Base-by-base conservation (phyloP, 2,329 filamentous ascomycete genomes). In the Neopestalotiopsis sp. region DNA sequence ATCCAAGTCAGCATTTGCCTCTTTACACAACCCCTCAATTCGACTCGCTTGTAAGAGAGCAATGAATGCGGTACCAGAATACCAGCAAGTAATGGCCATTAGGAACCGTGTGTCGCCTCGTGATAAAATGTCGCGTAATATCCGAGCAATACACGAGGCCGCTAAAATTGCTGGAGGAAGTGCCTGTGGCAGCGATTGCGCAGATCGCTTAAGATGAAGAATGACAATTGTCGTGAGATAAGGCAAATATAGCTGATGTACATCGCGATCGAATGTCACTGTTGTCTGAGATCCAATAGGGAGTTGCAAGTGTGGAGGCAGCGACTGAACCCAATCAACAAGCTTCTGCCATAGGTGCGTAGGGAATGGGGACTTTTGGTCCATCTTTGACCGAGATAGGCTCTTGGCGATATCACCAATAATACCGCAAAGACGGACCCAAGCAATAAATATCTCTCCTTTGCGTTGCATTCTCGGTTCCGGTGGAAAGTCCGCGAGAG, bases 1-100 rank as follows among this genome's bases (percentile, higher is more conserved):
- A 40, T 79, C 74, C 13, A 82, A 72, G 38, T 79, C 77, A 28
- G 78, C 76, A 20, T 80, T 77, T 12, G 77, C 80, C 6, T 75
- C 74, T 42, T 72, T 71, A 0, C 76, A 73, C 3, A 82, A 71
- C 9, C 73, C 68, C 5, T 76, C 71, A n/a, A 81, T 74, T 13
- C 75, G 74, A n/a, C 75, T 74, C 1, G 81, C 81, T 59, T 83
- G 81, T 0, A 84, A 69, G 0, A 84, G 72, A 0, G 82, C 79
- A 14, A 83, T 78, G 30, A 83, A 80, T 0, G 82, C 81, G 1
- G 80, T 81, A 0, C 79, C 79, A n/a, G 76, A 75, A 61, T 84
- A 82, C 82, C 82, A 84, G 49, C 81, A 81, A 0, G 80, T 80
- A 9, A 84, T 83, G 1, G 80, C 80, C 77, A 81, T 82, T 1